Percentiles rank a stretch among this genome's conserved stretches.
phyloP scores from a whole-genome alignment of 169 alveolate genomes.

The Cryptosporidium bovis region DNA sequence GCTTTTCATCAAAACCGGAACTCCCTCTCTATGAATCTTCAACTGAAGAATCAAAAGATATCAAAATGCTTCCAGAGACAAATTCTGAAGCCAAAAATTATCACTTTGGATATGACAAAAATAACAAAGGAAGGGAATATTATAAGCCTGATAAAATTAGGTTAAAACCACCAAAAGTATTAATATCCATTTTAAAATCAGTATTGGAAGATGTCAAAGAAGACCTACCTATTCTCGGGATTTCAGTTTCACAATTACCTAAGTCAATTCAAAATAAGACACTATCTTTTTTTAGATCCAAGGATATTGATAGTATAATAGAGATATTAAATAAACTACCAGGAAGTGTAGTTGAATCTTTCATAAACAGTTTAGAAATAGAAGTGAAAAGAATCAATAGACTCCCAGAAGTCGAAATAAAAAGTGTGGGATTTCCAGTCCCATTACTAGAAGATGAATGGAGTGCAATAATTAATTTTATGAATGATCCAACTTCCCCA shows the following conservation, averaged over 20 bases:
- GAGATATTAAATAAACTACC: conserved; percentile 12
- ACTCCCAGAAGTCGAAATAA: background rate
- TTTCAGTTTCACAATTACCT: conserved; percentile 49
- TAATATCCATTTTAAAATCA: conserved; percentile 28
- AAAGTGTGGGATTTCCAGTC: conserved; percentile 2
- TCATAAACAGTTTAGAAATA: conserved; percentile 38
- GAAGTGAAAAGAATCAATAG: conserved; percentile 24
- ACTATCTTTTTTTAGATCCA: conserved; percentile 35
- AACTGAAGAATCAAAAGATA: background rate
- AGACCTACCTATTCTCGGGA: conserved; percentile 23
- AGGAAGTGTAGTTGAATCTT: conserved; percentile 22
- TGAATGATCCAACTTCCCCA: conserved; percentile 54
- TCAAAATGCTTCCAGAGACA: background rate
- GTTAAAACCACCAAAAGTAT: conserved; percentile 35
- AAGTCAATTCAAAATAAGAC: conserved; percentile 10
- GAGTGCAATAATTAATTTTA: conserved; percentile 65
- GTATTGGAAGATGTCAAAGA: conserved; percentile 47
- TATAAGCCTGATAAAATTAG: background rate
- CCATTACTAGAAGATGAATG: conserved; percentile 67
- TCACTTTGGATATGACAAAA: background rate
- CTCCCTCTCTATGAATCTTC: background rate
- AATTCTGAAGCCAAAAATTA: background rate
- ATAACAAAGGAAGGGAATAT: background rate
- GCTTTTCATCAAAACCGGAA: background rate
- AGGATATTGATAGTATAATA: conserved; percentile 34